A percentile compares a stretch with the other conserved stretches of the same genome.
These are phyloP conservation scores for Phytopythium kandeliae DNA, from an alignment of 352 stramenopile genomes.

Conservation along the genomic window DNA sequence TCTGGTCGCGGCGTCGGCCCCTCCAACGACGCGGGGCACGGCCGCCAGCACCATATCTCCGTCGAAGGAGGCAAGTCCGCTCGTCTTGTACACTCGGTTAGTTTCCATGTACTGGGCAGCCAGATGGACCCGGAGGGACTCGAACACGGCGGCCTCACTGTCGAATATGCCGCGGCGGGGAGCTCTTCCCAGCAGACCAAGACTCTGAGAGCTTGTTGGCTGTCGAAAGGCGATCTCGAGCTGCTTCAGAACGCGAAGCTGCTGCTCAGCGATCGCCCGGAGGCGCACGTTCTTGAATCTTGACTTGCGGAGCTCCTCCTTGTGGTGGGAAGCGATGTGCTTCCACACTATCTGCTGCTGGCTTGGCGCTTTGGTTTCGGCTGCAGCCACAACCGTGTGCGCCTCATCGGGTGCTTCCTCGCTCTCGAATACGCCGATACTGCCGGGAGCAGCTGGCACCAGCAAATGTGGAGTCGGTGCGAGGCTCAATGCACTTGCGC, in stretches of 20 bases:
- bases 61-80: conserved; percentile 18
- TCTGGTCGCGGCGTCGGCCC: neutral
- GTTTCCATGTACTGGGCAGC: conserved; percentile 22
- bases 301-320: conserved; percentile 19
- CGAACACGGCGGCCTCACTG: conserved; percentile 21
- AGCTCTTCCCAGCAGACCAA: conserved; percentile 7
- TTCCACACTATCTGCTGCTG: conserved; percentile 14
- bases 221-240: conserved; percentile 29
- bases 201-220: no score
- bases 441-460: neutral
- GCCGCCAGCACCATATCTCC: conserved; percentile 16
- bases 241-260: conserved; percentile 25
- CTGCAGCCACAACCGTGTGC: neutral
- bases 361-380: no score
- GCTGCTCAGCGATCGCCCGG: conserved; percentile 22
- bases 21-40: conserved; percentile 5
- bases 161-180: conserved; percentile 12
- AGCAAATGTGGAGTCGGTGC: conserved; percentile 16
- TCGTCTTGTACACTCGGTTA: conserved; percentile 16
- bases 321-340: conserved; percentile 22
- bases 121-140: conserved; percentile 20
- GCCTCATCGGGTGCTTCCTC: neutral
- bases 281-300: conserved; percentile 28
- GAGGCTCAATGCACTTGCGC: conserved; percentile 20
- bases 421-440: neutral